A percentile compares a stretch with the other conserved stretches of the same genome.
phyloP scores from a whole-genome alignment of 2,329 filamentous ascomycete genomes.

The Biscogniauxia sp. region DNA sequence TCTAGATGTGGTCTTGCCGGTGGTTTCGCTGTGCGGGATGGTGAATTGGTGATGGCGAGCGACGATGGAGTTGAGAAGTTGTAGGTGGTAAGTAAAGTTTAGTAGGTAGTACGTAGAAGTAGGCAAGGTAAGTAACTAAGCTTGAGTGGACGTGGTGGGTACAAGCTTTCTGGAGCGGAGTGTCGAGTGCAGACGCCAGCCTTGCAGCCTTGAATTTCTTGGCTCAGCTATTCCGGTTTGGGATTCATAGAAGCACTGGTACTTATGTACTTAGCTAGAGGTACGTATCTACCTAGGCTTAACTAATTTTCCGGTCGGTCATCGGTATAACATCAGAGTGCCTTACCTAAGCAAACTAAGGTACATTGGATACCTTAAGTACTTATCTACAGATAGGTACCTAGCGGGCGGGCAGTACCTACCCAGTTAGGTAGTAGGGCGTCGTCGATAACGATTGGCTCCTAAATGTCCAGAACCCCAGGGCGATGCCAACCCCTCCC shows the following conservation, averaged over 20 bases:
- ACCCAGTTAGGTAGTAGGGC: background rate
- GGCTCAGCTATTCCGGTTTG: slow-evolving; percentile 2
- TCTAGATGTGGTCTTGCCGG: too few species aligned
- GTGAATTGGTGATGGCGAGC: background rate
- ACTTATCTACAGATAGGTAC: too few species aligned
- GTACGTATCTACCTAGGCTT: background rate
- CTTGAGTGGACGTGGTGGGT: background rate
- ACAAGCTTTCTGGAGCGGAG: background rate
- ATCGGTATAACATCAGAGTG: background rate
- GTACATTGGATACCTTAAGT: too few species aligned
- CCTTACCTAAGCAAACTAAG: too few species aligned
- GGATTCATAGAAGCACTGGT: too few species aligned
- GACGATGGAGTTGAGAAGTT: background rate
- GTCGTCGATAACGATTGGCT: slow-evolving; percentile 11
- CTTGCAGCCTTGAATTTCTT: slow-evolving; percentile 28
- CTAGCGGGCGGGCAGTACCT: background rate
- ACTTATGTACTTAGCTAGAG: background rate
- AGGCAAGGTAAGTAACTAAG: background rate
- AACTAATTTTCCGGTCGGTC: background rate
- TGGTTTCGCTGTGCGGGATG: background rate
- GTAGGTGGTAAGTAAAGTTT: background rate
- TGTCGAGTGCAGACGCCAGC: slow-evolving; percentile 26
- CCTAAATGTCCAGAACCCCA: slow-evolving; percentile 10
- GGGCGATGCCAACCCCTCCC: slow-evolving; percentile 9
- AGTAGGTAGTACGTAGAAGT: background rate